These are phyloP conservation scores for Gentiana straminea DNA, from an alignment of 257 asterid species.

Conservation along the genomic window DNA sequence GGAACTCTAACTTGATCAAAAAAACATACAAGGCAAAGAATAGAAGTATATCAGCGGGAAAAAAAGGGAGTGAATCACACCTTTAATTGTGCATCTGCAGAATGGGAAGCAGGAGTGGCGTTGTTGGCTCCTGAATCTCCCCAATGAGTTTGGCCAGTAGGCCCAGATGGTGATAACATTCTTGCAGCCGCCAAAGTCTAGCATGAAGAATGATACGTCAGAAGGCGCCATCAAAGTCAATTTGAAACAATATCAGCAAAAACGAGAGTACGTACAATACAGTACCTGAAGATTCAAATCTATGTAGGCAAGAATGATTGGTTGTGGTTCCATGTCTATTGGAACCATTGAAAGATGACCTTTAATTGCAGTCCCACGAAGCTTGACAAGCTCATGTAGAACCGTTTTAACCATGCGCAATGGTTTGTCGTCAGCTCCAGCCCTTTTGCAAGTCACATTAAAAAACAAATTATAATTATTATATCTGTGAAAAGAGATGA, in stretches of 20 bases:
- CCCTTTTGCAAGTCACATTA: slow-evolving; percentile 36
- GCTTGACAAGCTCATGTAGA: slow-evolving; percentile 96
- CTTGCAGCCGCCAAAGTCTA: slow-evolving; percentile 99
- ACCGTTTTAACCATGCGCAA: slow-evolving; percentile 99
- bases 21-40: too few relatives aligned
- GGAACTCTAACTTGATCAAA: neutral
- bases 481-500: neutral
- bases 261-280: neutral
- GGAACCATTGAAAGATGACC: slow-evolving; percentile 99
- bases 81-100: slow-evolving; percentile 91
- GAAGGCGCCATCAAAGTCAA: too few relatives aligned
- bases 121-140: slow-evolving; percentile 74
- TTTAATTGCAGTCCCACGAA: slow-evolving; percentile 97
- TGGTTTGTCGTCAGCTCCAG: slow-evolving; percentile 99
- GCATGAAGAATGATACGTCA: slow-evolving; percentile 7
- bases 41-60: neutral
- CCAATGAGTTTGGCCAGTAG: slow-evolving; percentile 96
- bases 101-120: slow-evolving; percentile 73
- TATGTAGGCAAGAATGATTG: slow-evolving; percentile 95
- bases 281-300: slow-evolving; percentile 97
- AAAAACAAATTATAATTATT: slow-evolving; percentile 1
- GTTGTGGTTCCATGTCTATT: slow-evolving; percentile 93
- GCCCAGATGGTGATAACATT: slow-evolving; percentile 93
- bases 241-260: neutral
- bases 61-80: slow-evolving; percentile 20